Percentiles rank a stretch among this genome's conserved stretches.
These are phyloP conservation scores for Lumnitzera littorea DNA, from an alignment of 345 rosid species.

Conservation along the genomic window DNA sequence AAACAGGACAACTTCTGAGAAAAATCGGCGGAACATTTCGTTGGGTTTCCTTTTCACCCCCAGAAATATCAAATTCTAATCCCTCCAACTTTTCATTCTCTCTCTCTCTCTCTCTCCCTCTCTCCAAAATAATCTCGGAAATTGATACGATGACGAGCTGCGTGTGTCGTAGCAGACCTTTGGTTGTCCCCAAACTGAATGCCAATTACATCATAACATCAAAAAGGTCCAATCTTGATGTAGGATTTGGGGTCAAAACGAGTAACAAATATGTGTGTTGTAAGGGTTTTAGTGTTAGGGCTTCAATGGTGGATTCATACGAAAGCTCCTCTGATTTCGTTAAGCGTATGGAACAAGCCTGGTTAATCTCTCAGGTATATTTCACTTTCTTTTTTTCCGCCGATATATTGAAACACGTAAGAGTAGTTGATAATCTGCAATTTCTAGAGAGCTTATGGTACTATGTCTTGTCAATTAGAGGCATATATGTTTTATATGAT, in stretches of 20 bases:
- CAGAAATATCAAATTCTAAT: too few relatives aligned
- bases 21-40: too few relatives aligned
- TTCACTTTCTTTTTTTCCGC: not conserved
- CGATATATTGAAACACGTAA: not conserved
- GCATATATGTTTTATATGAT: too few relatives aligned
- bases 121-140: too few relatives aligned
- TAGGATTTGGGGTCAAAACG: slow-evolving; percentile 8
- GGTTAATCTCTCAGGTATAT: slow-evolving; percentile 78
- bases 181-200: slow-evolving; percentile 4
- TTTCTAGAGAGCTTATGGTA: too few relatives aligned
- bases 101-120: too few relatives aligned
- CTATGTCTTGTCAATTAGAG: not conserved
- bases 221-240: not conserved
- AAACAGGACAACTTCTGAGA: too few relatives aligned
- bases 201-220: not conserved
- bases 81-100: too few relatives aligned
- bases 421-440: too few relatives aligned
- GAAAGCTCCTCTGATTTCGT: slow-evolving; percentile 68
- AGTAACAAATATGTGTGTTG: slow-evolving; percentile 1
- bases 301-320: slow-evolving; percentile 64
- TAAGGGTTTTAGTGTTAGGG: slow-evolving; percentile 25
- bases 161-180: slow-evolving; percentile 7
- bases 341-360: slow-evolving; percentile 83
- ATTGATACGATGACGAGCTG: slow-evolving; percentile 10
- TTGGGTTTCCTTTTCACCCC: too few relatives aligned